Base-by-base conservation (phyloP, 176 grass and related monocot genomes). In the Triticum dicoccoides region DNA sequence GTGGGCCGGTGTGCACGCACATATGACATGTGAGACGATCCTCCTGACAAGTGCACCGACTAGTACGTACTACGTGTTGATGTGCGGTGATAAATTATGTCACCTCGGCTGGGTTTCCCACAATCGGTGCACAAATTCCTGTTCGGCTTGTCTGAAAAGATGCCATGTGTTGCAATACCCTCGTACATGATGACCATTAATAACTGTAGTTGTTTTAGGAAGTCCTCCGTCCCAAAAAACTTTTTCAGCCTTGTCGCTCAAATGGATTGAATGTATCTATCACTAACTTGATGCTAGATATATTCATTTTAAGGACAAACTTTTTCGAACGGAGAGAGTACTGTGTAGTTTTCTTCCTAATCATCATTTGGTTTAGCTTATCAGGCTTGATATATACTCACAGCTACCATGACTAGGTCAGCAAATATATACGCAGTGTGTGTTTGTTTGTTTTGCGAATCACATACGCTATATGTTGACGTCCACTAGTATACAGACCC, bases 91-190 rank as follows among this genome's bases (percentile, higher is more conserved):
- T 12, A 65, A 71, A 44, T 38, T 49, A 49, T 12, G 3, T 66
- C 51, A 54, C 51, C 51, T 80, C 37, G 0, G 38, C 33, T 35
- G 37, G 67, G 59, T 39, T 75, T 84, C 69, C 61, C 69, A 68
- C 47, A 27, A 80, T 84, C 21, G 30, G 47, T 61, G 56, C 80
- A 76, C 34, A 73, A 27, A 24, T 86, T 86, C 78, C n/a, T 80
- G 21, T n/a, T 87, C 33, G 65, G 45, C 84, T 80, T 84, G 84
- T 87, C 67, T 65, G n/a, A 73, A 80, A 84, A 87, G 89, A 87
- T 87, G 81, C 81, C 47, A 41, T 87, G 47, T 91, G 89, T 84
- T 75, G 85, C 61, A 39, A 61, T 77, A 24, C 61, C 47, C 61
- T 81, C 85, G 52, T 63, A 69, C 88, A 83, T 78, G 30, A 42